Evolutionary conservation across 208 protist species (phyloP).

Genomic region (Trypanosoma congolense): DNA sequence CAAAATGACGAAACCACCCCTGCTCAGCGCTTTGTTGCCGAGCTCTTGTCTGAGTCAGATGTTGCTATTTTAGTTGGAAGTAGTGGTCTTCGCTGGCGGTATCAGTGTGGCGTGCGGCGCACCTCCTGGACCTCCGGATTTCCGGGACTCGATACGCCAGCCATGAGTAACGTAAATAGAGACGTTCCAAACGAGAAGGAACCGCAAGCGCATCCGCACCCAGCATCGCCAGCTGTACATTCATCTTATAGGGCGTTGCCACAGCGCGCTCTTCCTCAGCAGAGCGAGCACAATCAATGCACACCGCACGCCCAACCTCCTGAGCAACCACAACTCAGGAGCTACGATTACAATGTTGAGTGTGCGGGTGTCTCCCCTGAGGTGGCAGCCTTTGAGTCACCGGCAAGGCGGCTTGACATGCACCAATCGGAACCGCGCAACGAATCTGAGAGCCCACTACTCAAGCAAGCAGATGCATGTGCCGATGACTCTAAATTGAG

Average conservation of each 20-base stretch:
- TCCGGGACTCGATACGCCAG: neutral
- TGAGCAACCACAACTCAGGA: too few species aligned
- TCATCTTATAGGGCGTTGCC: neutral
- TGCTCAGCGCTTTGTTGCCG: slow-evolving; percentile 8
- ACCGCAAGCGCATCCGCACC: neutral
- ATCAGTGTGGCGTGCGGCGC: neutral
- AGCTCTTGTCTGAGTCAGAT: slow-evolving; percentile 2
- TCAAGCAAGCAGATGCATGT: too few species aligned
- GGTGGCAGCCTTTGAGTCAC: too few species aligned
- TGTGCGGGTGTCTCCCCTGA: too few species aligned
- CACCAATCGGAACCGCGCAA: too few species aligned
- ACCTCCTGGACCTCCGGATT: neutral
- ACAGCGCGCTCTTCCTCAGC: neutral
- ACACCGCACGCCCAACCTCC: too few species aligned
- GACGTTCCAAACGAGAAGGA: slow-evolving; percentile 1
- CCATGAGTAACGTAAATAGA: neutral
- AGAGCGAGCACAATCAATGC: neutral
- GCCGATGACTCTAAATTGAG: too few species aligned
- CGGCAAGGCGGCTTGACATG: too few species aligned
- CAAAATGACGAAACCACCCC: slow-evolving; percentile 19
- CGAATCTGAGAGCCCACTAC: too few species aligned
- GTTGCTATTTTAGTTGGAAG: slow-evolving; percentile 15
- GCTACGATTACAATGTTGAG: too few species aligned
- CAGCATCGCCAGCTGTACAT: neutral
- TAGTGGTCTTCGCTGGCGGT: slow-evolving; percentile 23